Evolutionary conservation across 1,284 basidiomycete genomes (phyloP).

Genomic region (Naganishia albida): DNA sequence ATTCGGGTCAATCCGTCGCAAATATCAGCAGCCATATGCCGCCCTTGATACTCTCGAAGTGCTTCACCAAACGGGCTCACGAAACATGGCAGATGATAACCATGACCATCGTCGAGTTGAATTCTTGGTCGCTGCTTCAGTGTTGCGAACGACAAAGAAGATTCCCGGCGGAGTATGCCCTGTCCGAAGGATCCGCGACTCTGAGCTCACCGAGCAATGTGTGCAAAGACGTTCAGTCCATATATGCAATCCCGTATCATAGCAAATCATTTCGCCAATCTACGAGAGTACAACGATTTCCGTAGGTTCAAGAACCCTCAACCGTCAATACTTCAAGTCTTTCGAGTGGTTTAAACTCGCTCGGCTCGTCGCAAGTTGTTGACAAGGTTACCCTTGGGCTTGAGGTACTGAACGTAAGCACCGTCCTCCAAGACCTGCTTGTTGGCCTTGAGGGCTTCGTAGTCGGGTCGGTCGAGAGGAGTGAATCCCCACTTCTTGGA

Average conservation of each 20-base stretch:
- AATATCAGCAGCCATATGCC: not conserved
- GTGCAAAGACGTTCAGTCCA: no score
- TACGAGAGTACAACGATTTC: conserved; percentile 19
- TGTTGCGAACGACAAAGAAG: no score
- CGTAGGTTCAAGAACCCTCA: not conserved
- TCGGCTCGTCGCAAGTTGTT: conserved; percentile 80
- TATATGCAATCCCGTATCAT: conserved; percentile 24
- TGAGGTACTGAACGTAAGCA: conserved; percentile 68
- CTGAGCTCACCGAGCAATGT: no score
- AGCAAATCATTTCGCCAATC: conserved; percentile 25
- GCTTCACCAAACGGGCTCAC: no score
- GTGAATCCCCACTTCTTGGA: conserved; percentile 99
- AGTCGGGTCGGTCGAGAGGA: conserved; percentile 87
- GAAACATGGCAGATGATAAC: no score
- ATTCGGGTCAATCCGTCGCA: not conserved
- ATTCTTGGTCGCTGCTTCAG: no score
- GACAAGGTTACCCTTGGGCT: conserved; percentile 80
- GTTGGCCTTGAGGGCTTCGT: conserved; percentile 81
- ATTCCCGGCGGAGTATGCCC: no score
- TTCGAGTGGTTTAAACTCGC: conserved; percentile 59
- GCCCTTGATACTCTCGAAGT: not conserved
- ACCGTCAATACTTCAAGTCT: conserved; percentile 12
- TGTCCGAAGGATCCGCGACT: no score
- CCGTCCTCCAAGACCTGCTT: conserved; percentile 75
- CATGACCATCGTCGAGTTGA: no score